Conservation (phyloP, 768 basidiomycete genomes). For the Xerocomus potaroensis region DNA sequence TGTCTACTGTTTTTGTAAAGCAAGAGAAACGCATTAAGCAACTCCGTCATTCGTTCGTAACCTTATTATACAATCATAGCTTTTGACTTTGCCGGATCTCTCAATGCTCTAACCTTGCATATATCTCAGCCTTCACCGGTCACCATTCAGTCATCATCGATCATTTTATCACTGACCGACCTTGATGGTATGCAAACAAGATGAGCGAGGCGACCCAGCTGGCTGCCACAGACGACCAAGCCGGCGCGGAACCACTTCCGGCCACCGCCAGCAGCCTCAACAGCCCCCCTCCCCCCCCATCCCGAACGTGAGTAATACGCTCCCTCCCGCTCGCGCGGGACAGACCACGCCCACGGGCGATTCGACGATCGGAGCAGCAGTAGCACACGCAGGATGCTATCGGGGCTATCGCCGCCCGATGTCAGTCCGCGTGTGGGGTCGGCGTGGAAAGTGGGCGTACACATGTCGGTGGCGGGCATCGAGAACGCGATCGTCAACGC, state of each 20-base stretch:
- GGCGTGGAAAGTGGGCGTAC: conserved; percentile 74
- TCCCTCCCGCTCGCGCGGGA: background rate
- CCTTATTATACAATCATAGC: background rate
- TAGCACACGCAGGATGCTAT: conserved; percentile 4
- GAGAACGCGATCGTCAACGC: conserved; percentile 75
- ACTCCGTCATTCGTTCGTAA: no score
- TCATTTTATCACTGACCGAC: background rate
- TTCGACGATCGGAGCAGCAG: background rate
- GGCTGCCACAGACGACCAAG: background rate
- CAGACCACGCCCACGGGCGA: background rate
- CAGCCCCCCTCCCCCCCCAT: background rate
- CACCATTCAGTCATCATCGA: background rate
- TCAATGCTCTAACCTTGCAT: background rate
- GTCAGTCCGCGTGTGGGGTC: conserved; percentile 30
- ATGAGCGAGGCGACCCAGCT: conserved; percentile 8
- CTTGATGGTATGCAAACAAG: conserved; percentile 27
- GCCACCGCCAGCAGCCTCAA: no score
- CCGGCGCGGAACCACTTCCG: background rate
- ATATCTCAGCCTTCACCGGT: background rate
- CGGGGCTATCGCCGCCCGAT: conserved; percentile 22
- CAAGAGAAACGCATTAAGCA: no score
- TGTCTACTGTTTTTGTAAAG: no score
- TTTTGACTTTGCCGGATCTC: background rate
- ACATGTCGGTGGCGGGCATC: conserved; percentile 76
- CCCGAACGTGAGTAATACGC: conserved; percentile 11